phyloP scores from a whole-genome alignment of 257 asterid genomes.

The Henckelia pumila region DNA sequence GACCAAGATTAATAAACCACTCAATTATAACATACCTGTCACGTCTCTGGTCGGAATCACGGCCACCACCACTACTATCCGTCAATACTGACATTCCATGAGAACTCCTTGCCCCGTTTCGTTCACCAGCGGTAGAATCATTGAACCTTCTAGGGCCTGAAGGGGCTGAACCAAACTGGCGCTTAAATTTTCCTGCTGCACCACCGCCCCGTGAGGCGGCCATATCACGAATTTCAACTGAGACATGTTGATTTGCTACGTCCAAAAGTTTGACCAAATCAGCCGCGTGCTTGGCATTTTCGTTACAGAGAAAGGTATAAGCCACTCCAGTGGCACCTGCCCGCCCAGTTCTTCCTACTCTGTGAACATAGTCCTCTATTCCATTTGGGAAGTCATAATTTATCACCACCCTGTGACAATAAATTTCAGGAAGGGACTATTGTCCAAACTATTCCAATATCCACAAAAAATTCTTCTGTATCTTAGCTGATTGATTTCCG shows the following conservation, averaged over 20 bases:
- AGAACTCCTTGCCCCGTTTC: constrained; percentile 57
- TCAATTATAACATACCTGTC: constrained; percentile 42
- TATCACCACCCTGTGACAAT: constrained; percentile 72
- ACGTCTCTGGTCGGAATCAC: constrained; percentile 43
- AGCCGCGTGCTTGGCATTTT: constrained; percentile 80
- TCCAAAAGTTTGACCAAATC: constrained; percentile 84
- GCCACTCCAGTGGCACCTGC: constrained; percentile 98
- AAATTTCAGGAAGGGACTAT: not conserved
- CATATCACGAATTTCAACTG: constrained; percentile 70
- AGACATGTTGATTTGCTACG: constrained; percentile 85
- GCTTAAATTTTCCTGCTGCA: constrained; percentile 69
- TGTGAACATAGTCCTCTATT: constrained; percentile 94
- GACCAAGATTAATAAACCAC: not conserved
- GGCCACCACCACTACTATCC: constrained; percentile 32
- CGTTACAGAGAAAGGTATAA: constrained; percentile 71
- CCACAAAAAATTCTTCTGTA: not conserved
- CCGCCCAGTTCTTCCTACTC: constrained; percentile 99
- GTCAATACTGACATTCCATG: constrained; percentile 35
- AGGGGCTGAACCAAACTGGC: constrained; percentile 76
- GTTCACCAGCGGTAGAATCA: constrained; percentile 34
- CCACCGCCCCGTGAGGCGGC: constrained; percentile 84
- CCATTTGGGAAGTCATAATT: constrained; percentile 95
- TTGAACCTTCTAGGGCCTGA: constrained; percentile 58
- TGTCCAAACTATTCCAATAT: not conserved
- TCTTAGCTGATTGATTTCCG: no score